These are phyloP conservation scores for Pelomyxa schiedti DNA, from an alignment of 78 protist species.

Conservation along the genomic window DNA sequence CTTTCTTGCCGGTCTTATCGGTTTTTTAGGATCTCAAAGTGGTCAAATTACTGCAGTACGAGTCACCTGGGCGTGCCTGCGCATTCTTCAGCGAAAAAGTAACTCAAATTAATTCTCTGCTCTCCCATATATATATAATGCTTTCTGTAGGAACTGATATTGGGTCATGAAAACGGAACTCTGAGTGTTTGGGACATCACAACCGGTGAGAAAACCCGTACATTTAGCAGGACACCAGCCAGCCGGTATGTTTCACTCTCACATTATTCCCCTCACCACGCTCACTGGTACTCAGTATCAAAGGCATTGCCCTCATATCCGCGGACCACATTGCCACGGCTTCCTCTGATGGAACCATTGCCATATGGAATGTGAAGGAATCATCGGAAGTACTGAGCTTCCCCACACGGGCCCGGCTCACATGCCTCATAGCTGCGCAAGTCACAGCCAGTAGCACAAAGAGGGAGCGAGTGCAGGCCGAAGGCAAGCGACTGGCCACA, in stretches of 20 bases:
- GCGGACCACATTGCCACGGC: background rate
- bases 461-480: too few relatives aligned
- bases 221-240: too few relatives aligned
- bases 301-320: background rate
- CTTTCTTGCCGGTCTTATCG: too few relatives aligned
- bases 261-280: background rate
- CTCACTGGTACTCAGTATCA: too few relatives aligned
- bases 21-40: background rate
- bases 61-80: background rate
- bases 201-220: background rate
- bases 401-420: too few relatives aligned
- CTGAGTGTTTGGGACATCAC: background rate
- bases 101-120: background rate
- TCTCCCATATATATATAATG: background rate
- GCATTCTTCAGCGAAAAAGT: background rate
- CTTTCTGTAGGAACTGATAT: background rate
- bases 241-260: background rate
- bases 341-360: background rate
- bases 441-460: too few relatives aligned
- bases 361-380: background rate
- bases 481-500: too few relatives aligned
- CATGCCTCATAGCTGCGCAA: too few relatives aligned
- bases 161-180: background rate
- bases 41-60: background rate
- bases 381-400: too few relatives aligned